Evolutionary conservation across 2,329 filamentous ascomycete species (phyloP).

Genomic region (Fusarium incarnatum): DNA sequence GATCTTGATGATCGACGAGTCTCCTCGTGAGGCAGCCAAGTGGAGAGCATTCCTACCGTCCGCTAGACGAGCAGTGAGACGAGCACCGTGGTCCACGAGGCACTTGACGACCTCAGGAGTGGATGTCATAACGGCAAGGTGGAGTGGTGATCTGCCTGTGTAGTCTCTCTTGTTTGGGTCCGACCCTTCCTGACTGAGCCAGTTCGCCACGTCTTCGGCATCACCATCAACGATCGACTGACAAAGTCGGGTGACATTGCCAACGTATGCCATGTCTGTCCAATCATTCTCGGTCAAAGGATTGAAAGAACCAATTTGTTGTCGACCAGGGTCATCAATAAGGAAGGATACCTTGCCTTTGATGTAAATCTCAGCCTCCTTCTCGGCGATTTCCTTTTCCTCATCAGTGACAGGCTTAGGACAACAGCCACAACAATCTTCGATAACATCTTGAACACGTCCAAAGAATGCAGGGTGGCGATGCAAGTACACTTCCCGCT

Average conservation of each 20-base stretch:
- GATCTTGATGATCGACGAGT: conserved; percentile 75
- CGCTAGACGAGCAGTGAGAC: conserved; percentile 78
- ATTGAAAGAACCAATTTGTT: conserved; percentile 78
- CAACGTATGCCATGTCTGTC: conserved; percentile 92
- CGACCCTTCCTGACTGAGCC: conserved; percentile 73
- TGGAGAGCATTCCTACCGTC: conserved; percentile 88
- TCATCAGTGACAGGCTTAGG: conserved; percentile 76
- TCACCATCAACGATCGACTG: conserved; percentile 84
- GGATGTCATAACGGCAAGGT: conserved; percentile 77
- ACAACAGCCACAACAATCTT: conserved; percentile 85
- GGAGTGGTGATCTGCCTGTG: conserved; percentile 81
- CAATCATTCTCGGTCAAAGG: conserved; percentile 85
- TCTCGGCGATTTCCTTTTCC: conserved; percentile 76
- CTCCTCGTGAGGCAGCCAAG: conserved; percentile 78
- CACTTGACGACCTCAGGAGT: conserved; percentile 76
- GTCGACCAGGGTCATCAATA: conserved; percentile 83
- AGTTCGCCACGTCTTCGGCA: conserved; percentile 75
- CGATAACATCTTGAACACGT: conserved; percentile 76
- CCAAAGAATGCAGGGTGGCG: conserved; percentile 90
- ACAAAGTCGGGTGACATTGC: conserved; percentile 80
- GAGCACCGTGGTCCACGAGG: conserved; percentile 77
- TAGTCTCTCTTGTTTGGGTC: conserved; percentile 81
- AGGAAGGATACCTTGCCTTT: conserved; percentile 80
- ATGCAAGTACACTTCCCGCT: conserved; percentile 81
- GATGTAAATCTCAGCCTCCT: conserved; percentile 81